A percentile compares a stretch with the other conserved stretches of the same genome.
Conservation (phyloP, 176 grass and related monocot species). For the Zea mays region DNA sequence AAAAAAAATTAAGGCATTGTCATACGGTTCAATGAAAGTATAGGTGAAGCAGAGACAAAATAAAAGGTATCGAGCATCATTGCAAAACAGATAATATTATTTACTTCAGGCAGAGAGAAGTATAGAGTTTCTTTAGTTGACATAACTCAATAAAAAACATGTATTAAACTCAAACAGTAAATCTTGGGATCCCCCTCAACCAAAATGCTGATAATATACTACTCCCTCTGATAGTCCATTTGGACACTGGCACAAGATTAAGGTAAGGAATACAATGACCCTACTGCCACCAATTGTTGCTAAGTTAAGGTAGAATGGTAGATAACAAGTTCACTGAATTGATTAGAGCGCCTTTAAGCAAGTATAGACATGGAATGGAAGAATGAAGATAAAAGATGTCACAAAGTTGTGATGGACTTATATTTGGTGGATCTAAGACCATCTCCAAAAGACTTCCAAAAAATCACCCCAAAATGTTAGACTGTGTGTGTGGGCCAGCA, state of each 20-base stretch:
- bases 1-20: background rate
- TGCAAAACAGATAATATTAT: background rate
- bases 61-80: background rate
- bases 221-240: background rate
- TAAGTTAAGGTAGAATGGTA: background rate
- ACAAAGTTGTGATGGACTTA: background rate
- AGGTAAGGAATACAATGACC: background rate
- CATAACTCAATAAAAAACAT: background rate
- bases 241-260: background rate
- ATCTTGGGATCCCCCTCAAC: background rate
- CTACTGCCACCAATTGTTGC: background rate
- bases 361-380: background rate
- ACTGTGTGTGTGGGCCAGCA: too few relatives aligned
- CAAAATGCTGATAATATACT: background rate
- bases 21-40: background rate
- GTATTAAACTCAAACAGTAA: background rate
- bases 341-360: background rate
- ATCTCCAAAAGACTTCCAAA: too few relatives aligned
- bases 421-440: background rate
- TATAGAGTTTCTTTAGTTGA: background rate
- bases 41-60: slow-evolving; percentile 3
- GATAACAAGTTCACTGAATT: background rate
- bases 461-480: too few relatives aligned
- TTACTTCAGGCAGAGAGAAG: background rate
- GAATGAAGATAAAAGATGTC: background rate